These are phyloP conservation scores for Oryza rufipogon DNA, from an alignment of 176 grass and related monocot genomes.

Conservation along the genomic window DNA sequence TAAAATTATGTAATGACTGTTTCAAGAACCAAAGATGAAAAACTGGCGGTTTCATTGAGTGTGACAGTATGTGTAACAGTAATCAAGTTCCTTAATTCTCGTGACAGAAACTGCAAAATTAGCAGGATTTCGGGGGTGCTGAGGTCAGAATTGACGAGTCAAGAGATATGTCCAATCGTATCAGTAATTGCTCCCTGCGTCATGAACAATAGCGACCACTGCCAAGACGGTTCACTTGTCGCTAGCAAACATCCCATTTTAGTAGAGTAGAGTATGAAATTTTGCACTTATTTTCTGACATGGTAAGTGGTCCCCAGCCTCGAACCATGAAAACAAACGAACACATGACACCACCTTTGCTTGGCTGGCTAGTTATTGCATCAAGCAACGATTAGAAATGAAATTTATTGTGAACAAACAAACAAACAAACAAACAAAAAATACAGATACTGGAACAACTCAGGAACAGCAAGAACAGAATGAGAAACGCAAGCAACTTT, in stretches of 20 bases:
- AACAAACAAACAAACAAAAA: background rate
- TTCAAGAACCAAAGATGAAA: slow-evolving; percentile 2
- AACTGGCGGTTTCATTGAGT: background rate
- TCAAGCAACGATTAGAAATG: background rate
- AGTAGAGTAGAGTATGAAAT: background rate
- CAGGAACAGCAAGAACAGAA: background rate
- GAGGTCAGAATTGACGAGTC: background rate
- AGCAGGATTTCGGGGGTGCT: background rate
- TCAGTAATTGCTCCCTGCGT: background rate
- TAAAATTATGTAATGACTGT: background rate
- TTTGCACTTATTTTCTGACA: background rate
- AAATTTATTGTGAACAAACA: background rate
- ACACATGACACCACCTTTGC: background rate
- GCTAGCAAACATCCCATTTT: background rate
- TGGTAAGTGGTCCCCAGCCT: background rate
- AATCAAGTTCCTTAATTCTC: background rate
- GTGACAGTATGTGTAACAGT: background rate
- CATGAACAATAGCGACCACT: background rate
- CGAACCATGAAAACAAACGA: background rate
- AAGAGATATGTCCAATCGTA: slow-evolving; percentile 9
- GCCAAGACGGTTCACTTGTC: background rate
- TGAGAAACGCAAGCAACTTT: slow-evolving; percentile 4
- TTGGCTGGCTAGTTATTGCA: background rate
- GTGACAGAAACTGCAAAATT: background rate
- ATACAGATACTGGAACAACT: background rate